Evolutionary conservation across 768 basidiomycete genomes (phyloP), one percentile per base, ranked within the genome.

Genomic region (Kockovaella imperatae): DNA sequence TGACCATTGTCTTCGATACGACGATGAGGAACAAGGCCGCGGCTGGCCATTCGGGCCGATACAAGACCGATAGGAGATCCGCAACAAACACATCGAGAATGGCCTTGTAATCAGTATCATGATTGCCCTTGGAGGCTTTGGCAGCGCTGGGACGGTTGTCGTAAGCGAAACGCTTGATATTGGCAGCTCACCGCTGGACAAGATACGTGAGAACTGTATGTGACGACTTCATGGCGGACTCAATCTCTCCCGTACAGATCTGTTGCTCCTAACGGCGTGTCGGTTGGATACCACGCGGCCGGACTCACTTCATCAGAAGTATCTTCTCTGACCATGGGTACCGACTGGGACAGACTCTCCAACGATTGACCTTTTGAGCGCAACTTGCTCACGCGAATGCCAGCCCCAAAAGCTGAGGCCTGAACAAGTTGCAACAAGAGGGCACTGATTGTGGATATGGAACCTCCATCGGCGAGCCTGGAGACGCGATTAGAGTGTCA

Each of bases 1-100:
- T 42, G 13, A 88, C 91, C 87, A 97, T 87, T 57, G 82, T 83
- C 65, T 83, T 84, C 54, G 82, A 84, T 5, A 83, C 80, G 39
- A 95, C 83, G 35, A 78, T 80, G 30, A 97, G 73, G 31, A 95
- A 75, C 15, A 95, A 71, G 35, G 82, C 78, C 1, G 95, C 87
- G 8, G 87, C 91, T 5, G 95, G 95, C 90, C 93, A 99, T 71
- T 99, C 95, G 0, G 95, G 91, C 81, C 87, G 87, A 67, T 84
- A 90, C 5, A 96, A 74, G 17, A 95, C 89, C 7, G 79, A 78
- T 20, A 97, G 77, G 20, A 95, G 75, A 64, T 99, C 95, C 1
- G 82, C 80, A 34, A 97, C 80, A 10, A 97, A 75, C 59, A 86
- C 86, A 62, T 97, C 93, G 50, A 97, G 85, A 31, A 97, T 88